phyloP scores from a whole-genome alignment of 73 alveolate species.

The Paramecium biaurelia region DNA sequence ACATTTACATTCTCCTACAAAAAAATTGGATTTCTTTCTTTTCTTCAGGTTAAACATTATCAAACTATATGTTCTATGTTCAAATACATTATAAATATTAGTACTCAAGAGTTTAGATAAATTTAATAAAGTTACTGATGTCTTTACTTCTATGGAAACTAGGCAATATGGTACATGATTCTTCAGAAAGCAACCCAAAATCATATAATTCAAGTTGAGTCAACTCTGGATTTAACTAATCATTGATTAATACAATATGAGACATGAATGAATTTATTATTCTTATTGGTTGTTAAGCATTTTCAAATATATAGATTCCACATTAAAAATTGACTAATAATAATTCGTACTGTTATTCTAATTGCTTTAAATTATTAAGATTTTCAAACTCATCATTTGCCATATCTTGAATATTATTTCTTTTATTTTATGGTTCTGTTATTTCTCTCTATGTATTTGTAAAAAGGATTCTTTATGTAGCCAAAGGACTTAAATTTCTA shows the following conservation, averaged over 20 bases:
- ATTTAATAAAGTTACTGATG: neutral
- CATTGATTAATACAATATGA: neutral
- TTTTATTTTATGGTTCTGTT: neutral
- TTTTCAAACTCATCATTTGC: neutral
- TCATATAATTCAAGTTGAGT: neutral
- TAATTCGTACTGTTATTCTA: neutral
- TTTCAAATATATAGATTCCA: neutral
- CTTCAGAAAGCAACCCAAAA: neutral
- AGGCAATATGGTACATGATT: neutral
- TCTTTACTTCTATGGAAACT: conserved; percentile 1
- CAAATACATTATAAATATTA: neutral
- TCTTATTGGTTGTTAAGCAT: neutral
- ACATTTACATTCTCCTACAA: neutral
- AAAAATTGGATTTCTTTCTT: neutral
- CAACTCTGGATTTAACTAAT: neutral
- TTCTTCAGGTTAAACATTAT: neutral
- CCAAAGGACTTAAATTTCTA: neutral
- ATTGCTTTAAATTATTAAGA: neutral
- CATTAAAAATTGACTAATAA: neutral
- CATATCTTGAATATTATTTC: neutral
- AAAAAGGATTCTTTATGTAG: neutral
- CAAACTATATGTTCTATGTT: neutral
- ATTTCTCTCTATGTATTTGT: neutral
- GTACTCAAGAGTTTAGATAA: neutral
- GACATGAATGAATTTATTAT: conserved; percentile 22